These are phyloP conservation scores for Claviceps spartinae DNA, from an alignment of 2,329 filamentous ascomycete species.

Conservation along the genomic window DNA sequence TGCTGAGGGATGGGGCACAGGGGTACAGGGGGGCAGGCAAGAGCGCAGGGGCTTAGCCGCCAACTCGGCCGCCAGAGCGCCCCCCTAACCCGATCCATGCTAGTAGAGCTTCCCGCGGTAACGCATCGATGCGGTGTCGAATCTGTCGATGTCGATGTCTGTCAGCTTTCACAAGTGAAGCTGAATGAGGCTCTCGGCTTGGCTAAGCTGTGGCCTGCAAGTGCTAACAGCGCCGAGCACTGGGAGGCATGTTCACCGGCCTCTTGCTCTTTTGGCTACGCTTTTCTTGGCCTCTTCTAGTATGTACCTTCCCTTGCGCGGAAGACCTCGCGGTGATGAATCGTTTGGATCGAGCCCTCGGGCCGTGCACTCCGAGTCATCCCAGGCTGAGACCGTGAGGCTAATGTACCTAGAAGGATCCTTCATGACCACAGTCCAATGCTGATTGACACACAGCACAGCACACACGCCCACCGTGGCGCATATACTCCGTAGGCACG, in stretches of 20 bases:
- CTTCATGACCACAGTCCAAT: background rate
- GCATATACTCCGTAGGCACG: background rate
- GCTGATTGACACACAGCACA: background rate
- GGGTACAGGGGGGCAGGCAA: no score
- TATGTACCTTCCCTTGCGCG: background rate
- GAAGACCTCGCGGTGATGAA: background rate
- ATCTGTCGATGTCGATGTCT: no score
- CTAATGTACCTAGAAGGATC: background rate
- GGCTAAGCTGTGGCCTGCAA: no score
- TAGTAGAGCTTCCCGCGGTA: background rate
- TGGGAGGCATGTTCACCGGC: no score
- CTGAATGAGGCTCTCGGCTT: no score
- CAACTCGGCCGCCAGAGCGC: background rate
- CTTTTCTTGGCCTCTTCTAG: no score
- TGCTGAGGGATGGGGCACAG: no score
- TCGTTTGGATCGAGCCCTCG: background rate
- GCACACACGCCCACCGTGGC: background rate
- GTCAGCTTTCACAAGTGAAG: no score
- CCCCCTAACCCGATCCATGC: background rate
- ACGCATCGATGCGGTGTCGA: no score
- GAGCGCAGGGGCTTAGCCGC: background rate
- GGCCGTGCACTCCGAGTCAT: background rate
- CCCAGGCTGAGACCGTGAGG: background rate
- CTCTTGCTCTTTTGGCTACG: no score
- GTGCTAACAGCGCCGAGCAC: no score